Base-by-base conservation (phyloP, 441 rosid species). In the Adansonia gregorii region DNA sequence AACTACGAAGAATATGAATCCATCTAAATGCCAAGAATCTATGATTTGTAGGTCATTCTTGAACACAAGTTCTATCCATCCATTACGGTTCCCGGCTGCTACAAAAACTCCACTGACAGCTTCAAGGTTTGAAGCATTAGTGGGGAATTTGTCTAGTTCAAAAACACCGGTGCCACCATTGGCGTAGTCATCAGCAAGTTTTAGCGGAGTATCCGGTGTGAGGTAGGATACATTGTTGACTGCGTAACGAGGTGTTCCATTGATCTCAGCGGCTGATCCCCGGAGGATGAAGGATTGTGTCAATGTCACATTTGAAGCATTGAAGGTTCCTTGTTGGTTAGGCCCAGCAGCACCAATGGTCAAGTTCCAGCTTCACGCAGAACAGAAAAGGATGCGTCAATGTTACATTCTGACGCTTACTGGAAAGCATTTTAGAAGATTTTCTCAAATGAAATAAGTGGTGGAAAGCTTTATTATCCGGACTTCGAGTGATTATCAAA, bases 21-120 rank as follows among this genome's bases (percentile, higher is more conserved):
- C 98, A 56, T 94, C 96, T 58, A 94, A 78, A 77, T 94, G 98
- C 93, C 97, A 94, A n/a, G 94, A 75, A 72, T 92, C 88, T 31
- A 89, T 80, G 10, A 51, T 78, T 41, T 73, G 66, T 9, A 86
- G 39, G 27, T 86, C 78, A 46, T 91, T 94, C 52, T 78, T 72
- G 65, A 94, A 73, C 9, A 94, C 93, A 6, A 92, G 68, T 81
- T 94, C 91, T 17, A 88, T 55, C 86, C 93, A 92, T 10, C 92
- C 96, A 85, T 69, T 89, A 73, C 91, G 94, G 27, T 73, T 68
- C 15, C 87, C 92, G 0, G 81, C 6, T 0, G 84, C 89, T 0
- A 90, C 89, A 58, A 85, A 90, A 24, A 85, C 88, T 20, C 88
- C 90, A 0, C 12, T 80, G 7, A 51, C 35, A 0, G 83, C 82